Conservation (phyloP, 306 rosid species). For the Castanea sativa region DNA sequence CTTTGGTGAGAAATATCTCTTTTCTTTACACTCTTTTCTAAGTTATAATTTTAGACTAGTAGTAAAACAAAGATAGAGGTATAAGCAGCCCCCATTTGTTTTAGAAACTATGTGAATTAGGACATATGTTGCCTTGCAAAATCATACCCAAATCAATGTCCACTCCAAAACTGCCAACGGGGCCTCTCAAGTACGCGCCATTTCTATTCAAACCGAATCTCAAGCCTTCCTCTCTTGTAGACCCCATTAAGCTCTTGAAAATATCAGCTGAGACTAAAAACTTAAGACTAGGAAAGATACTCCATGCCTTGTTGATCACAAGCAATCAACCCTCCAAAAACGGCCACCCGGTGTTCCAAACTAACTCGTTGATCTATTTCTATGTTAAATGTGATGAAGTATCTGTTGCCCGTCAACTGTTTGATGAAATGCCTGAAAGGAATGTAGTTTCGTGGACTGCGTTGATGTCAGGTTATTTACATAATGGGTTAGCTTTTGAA, state of each 20-base stretch:
- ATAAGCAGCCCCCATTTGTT: too few relatives aligned
- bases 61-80: too few relatives aligned
- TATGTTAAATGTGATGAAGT: slow-evolving; percentile 43
- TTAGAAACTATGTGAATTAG: too few relatives aligned
- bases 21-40: too few relatives aligned
- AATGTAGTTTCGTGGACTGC: slow-evolving; percentile 58
- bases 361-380: slow-evolving; percentile 45
- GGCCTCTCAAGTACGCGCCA: background rate
- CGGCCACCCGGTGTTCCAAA: slow-evolving; percentile 17
- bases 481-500: slow-evolving; percentile 35
- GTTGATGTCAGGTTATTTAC: slow-evolving; percentile 61
- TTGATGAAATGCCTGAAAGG: slow-evolving; percentile 46
- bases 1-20: too few relatives aligned
- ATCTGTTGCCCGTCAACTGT: slow-evolving; percentile 40
- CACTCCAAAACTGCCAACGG: background rate
- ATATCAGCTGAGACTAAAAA: slow-evolving; percentile 36
- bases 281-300: slow-evolving; percentile 42
- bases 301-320: slow-evolving; percentile 49
- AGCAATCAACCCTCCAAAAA: slow-evolving; percentile 18
- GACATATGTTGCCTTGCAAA: background rate
- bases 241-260: slow-evolving; percentile 47
- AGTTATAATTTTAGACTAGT: too few relatives aligned
- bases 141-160: slow-evolving; percentile 10
- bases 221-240: slow-evolving; percentile 8
- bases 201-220: slow-evolving; percentile 1